Base-by-base conservation (phyloP, 805 yeast genomes). In the Saccharomycopsis fermentans region DNA sequence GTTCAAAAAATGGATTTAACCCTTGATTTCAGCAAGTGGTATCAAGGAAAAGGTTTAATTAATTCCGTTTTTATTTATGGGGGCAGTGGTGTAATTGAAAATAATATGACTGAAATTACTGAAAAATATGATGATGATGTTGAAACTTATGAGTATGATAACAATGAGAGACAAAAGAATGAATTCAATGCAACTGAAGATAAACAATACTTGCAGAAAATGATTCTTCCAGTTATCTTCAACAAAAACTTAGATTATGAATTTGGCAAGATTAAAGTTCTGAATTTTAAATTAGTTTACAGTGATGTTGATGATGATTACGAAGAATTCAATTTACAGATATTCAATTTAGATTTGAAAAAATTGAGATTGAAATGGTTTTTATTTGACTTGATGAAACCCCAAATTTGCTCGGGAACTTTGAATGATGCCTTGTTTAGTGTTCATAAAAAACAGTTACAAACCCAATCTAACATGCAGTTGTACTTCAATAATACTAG, bases 1-100 rank as follows among this genome's bases (percentile, higher is more conserved):
- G 81, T 92, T 21, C 96, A 91, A 60, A 85, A 86, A 60, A 81
- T 91, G 14, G 86, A 86, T 59, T 78, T 94, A 16, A 84, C 95
- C 0, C 73, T 92, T 19, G 86, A 95, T 9, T 81, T 94, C 65
- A 75, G 78, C 58, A 88, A 90, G 66, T 92, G 97, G 97, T 75
- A 92, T 59, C 79, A 86, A 61, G 95, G 96, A 0, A 78, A 81
- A 50, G 99, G 99, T 1, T 80, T 92, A 19, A 75, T 94, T 29
- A 84, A 90, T 59, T 87, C 83, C 57, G 79, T 90, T 61, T 89
- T 87, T 58, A 77, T 91, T 29, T 81, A 79, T 62, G 98, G 98
- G 0, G 75, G 92, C 65, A 77, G 92, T 36, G 98, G 99, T 6
- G 83, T 83, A 14, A 37, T 58, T 6, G 37, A 54, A 14, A 57